Base-by-base conservation (phyloP, 257 asterid species). In the Gentiana macrophylla region DNA sequence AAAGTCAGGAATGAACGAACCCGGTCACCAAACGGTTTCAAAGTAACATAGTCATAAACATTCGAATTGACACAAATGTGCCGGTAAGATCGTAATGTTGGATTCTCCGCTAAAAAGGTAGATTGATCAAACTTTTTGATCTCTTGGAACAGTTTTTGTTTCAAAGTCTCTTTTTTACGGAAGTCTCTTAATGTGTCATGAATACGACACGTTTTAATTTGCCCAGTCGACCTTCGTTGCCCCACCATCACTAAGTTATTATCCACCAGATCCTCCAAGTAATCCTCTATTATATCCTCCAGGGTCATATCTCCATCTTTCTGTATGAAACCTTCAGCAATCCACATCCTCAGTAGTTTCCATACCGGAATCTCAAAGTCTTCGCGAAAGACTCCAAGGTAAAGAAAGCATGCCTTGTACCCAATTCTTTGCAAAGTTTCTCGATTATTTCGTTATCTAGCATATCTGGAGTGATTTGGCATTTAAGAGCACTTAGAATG, bases 291-390 rank as follows among this genome's bases (percentile, higher is more conserved):
- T 12, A 43, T 54, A 53, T 63, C 62, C 68, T 79, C 90, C 64
- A 68, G 1, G 54, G 68, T 67, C 41, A 47, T 12, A 3, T 50
- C 53, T 3, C 2, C 47, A 8, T 53, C 41, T 0, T 15, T 38
- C 57, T 44, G 67, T 32, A 81, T 35, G 62, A 78, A 81, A 9
- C 83, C 83, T 67, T 81, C 85, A 0, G 81, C 84, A 0, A 81
- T 71, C 89, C 85, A 81, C 53, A 81, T 37, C 0, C 57, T 47
- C 12, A 44, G 61, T 62, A 81, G 43, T 52, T 60, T 78, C 67
- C 74, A 61, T 0, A 55, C 66, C 0, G 63, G 67, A 49, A 81
- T 79, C 73, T 62, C 67, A 0, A 10, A 52, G 32, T 72, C 78
- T 38, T 68, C 69, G 0, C 79, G 83, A 46, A 81, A 79, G 13